Evolutionary conservation across 352 stramenopile genomes (phyloP), one percentile per base, ranked within the genome.

Genomic region (Globisporangium orthogonon): DNA sequence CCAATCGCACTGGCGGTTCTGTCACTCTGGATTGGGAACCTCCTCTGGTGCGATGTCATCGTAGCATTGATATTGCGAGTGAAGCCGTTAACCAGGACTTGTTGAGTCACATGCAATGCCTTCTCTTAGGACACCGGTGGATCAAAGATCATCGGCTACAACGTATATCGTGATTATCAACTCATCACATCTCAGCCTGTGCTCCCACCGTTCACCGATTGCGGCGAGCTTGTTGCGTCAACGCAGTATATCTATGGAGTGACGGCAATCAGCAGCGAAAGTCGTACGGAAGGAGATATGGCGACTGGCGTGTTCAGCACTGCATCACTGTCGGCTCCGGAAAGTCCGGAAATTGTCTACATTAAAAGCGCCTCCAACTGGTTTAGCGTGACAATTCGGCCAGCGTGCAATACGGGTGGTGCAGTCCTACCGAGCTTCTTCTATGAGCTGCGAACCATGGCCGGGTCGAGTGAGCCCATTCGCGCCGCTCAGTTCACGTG

Each of bases 91-190:
- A 2, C 1, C 14, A 28, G 7, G 28, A n/a, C 52, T 56, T 14
- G 50, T 37, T 6, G 4, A 4, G 37, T 2, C 46, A 3, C 1
- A 31, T 29, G 18, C 30, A 7, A 29, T 18, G 33, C n/a, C 13
- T 7, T 4, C 2, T 7, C 39, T 6, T 50, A 80, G 72, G 67
- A 82, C 45, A 63, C 62, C 15, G 70, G 73, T 45, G 73, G 73
- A 4, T 60, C 65, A 2, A 48, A 40, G 2, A 68, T 87, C 56
- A 3, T 69, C 43, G 79, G 79, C 3, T 89, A 89, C 61, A 52
- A 56, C 1, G 67, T 89, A 0, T 89, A 87, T 62, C 73, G 79
- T 11, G 65, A 89, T 58, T 84, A 83, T 17, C 49, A 64, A 51
- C 45, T 77, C 10, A 40, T 85, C 31, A 78, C 66, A 0, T 30